Base-by-base conservation (phyloP, 768 basidiomycete genomes). In the Mycena crocata region DNA sequence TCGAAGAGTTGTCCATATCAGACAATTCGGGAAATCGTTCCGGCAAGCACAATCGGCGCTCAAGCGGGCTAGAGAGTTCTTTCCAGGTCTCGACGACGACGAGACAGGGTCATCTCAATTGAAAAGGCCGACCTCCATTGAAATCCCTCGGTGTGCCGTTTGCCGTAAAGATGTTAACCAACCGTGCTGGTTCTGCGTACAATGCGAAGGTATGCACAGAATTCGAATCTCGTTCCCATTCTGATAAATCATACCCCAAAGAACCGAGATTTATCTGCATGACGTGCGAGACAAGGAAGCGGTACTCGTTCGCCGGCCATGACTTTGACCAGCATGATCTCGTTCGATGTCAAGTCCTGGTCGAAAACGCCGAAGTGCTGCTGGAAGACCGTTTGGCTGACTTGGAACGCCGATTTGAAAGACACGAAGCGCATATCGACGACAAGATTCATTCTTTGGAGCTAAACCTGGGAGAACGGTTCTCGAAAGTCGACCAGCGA, bases 101-200 rank as follows among this genome's bases (percentile, higher is more conserved):
- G 50, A 64, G 24, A 45, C 48, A 21, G 28, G 59, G n/a, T 23
- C 24, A 24, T 24, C 21, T 8, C 26, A 26, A 9, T 14, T 51
- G 6, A 44, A 24, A 40, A 48, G 39, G 17, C n/a, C 35, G 14
- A 15, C 50, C 9, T 17, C 24, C 0, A 9, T 37, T 5, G 46
- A 40, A 14, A 8, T 46, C 15, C 66, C 62, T 24, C 48, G 51
- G 15, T 79, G 77, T 49, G 62, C 69, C 5, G 69, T 73, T 5
- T 77, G 78, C 55, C 54, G 62, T 9, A 45, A 64, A 17, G 15
- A 17, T 14, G 60, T 72, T 17, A 55, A 64, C 7, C 69, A 74
- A 42, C 74, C 78, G 3, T 79, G 73, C 55, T 78, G 78, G 78
- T 79, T 71, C 56, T 79, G 77, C 68, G 70, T 74, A 13, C 62